Percentiles rank a stretch among this genome's conserved stretches.
Conservation (phyloP, 306 rosid genomes). For the Cucumis melo region DNA sequence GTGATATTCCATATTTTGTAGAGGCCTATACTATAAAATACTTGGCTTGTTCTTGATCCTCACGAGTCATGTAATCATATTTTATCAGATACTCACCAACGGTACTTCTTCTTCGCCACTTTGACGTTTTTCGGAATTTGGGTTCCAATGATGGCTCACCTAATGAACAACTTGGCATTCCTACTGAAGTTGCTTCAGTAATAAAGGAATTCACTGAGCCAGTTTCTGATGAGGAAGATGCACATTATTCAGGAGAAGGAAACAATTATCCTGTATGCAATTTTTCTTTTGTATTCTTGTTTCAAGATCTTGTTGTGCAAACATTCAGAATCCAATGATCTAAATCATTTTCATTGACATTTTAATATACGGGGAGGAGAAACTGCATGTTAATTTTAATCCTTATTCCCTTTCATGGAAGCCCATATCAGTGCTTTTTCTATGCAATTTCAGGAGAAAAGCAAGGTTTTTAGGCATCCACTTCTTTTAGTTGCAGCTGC, state of each 20-base stretch:
- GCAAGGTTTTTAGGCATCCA: conserved; percentile 38
- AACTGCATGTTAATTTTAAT: not conserved
- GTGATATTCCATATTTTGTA: not conserved
- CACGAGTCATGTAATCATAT: conserved; percentile 5
- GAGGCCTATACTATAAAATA: not conserved
- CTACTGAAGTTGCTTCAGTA: conserved; percentile 70
- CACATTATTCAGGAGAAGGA: conserved; percentile 23
- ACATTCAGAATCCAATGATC: not conserved
- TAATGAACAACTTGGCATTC: conserved; percentile 59
- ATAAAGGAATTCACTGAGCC: conserved; percentile 74
- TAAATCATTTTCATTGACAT: not conserved
- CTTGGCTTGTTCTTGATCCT: conserved; percentile 5
- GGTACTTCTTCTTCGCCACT: conserved; percentile 83
- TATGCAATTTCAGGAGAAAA: conserved; percentile 32
- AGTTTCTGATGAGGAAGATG: conserved; percentile 36
- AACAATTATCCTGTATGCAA: conserved; percentile 41
- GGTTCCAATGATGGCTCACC: conserved; percentile 40
- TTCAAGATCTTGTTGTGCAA: not conserved
- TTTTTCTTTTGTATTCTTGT: conserved; percentile 3
- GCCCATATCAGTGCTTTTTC: not conserved
- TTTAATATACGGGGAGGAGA: not conserved
- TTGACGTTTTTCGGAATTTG: conserved; percentile 69
- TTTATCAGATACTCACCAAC: conserved; percentile 74
- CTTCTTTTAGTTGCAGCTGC: conserved; percentile 75
- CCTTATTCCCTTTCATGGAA: not conserved